Percentiles rank a stretch among this genome's conserved stretches.
Evolutionary conservation across 352 stramenopile genomes (phyloP).

Genomic region (Hyaloperonospora brassicae): DNA sequence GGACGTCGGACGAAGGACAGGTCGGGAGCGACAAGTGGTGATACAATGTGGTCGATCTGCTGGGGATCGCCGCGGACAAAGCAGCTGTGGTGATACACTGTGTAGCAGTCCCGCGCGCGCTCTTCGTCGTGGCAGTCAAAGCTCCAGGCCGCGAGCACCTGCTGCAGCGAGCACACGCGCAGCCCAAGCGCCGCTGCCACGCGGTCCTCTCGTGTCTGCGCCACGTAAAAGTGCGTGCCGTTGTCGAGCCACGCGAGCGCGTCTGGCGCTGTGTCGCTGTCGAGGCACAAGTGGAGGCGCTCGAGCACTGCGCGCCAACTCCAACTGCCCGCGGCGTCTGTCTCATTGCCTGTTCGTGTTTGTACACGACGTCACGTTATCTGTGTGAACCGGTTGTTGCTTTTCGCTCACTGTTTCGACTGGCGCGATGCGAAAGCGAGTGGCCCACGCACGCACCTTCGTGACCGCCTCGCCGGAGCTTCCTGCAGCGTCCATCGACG

Average conservation of each 20-base stretch:
- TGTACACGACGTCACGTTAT: too few species aligned
- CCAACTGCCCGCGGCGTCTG: constrained; percentile 7
- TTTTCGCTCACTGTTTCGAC: background rate
- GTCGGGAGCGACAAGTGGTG: background rate
- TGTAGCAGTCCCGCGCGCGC: constrained; percentile 3
- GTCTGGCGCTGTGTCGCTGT: constrained; percentile 9
- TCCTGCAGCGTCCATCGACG: constrained; percentile 3
- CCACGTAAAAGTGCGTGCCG: constrained; percentile 16
- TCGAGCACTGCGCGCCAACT: constrained; percentile 19
- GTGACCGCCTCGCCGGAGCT: constrained; percentile 12
- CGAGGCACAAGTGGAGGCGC: constrained; percentile 18
- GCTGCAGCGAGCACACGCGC: constrained; percentile 15
- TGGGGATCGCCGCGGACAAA: constrained; percentile 16
- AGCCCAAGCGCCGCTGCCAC: constrained; percentile 17
- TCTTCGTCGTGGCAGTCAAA: constrained; percentile 17
- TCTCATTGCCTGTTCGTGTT: constrained; percentile 4
- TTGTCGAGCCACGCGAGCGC: constrained; percentile 17
- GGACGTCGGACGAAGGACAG: background rate
- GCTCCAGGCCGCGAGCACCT: constrained; percentile 16
- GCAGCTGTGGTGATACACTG: constrained; percentile 18
- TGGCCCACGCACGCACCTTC: background rate
- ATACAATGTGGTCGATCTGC: constrained; percentile 15
- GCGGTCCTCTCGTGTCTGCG: constrained; percentile 5
- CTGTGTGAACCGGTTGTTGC: too few species aligned
- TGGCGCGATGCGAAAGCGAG: background rate